Evolutionary conservation across 768 basidiomycete species (phyloP), one percentile per base, ranked within the genome.

Genomic region (Hygrocybe coccinea): DNA sequence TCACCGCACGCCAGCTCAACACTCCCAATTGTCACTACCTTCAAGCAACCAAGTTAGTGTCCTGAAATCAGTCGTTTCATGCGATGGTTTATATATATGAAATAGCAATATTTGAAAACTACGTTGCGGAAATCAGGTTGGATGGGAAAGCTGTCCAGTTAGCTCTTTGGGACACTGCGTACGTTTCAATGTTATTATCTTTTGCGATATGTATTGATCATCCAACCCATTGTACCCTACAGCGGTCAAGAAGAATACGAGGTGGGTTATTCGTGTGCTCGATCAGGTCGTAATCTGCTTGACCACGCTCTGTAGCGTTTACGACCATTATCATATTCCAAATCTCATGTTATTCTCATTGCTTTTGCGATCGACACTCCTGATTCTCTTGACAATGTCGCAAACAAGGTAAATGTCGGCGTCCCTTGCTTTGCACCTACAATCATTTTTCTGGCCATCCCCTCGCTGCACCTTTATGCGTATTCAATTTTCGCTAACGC

Each of bases 211-310:
- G 29, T 29, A 3, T 29, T n/a, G n/a, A n/a, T 17, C 60, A 41
- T 38, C 25, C 52, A 37, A 46, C 41, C 59, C 29, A 50, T 50
- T 55, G 60, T 44, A 56, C 58, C 59, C 59, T 62, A 53, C 55
- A 97, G 95, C 65, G 95, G 95, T 45, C 95, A 97, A 76, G 95
- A 99, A 77, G 95, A 97, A 75, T 97, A 99, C 70, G 95, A 98
- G 79, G 91, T 91, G 56, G 50, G 76, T 64, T 48, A 5, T 50
- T 52, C 52, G 35, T 47, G 29, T 52, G 50, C 45, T 46, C 53
- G 25, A 46, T 59, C 35, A 48, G 50, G 38, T 49, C 29, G 52
- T 41, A 38, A 29, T 29, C 25, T 46, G 38, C 54, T 57, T 56
- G 60, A 60, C 15, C 43, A 46, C 46, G 49, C 59, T 54, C 61